Evolutionary conservation across 2,329 filamentous ascomycete species (phyloP).

Genomic region (Trichoderma pleuroti): DNA sequence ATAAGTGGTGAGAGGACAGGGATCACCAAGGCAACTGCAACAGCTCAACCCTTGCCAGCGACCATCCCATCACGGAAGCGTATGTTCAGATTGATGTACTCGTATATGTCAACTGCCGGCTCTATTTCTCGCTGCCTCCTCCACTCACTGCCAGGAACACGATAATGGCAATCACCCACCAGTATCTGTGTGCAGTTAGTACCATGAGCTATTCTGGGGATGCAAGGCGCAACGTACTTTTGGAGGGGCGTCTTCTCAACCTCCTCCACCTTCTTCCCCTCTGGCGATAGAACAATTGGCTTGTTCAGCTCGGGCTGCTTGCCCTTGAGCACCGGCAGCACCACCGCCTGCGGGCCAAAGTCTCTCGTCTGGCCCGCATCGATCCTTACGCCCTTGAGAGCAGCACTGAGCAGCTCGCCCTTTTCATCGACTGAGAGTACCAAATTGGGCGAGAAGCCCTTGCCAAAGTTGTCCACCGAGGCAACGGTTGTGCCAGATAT

Average conservation of each 20-base stretch:
- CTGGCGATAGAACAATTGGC: conserved; percentile 58
- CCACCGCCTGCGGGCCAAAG: conserved; percentile 58
- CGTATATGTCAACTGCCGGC: not conserved
- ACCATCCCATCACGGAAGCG: not conserved
- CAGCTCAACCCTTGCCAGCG: too few relatives aligned
- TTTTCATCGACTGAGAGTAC: conserved; percentile 47
- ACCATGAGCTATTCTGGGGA: conserved; percentile 7
- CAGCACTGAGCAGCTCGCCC: conserved; percentile 48
- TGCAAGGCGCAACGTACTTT: conserved; percentile 50
- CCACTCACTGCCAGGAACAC: conserved; percentile 52
- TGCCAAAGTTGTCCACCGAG: conserved; percentile 54
- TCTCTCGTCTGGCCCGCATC: conserved; percentile 63
- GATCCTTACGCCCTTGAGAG: conserved; percentile 53
- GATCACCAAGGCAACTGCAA: not conserved
- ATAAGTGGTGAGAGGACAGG: not conserved
- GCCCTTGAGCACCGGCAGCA: conserved; percentile 47
- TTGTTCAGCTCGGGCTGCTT: conserved; percentile 59
- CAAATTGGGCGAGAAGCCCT: conserved; percentile 58
- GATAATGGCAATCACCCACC: conserved; percentile 59
- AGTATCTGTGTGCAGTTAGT: conserved; percentile 53
- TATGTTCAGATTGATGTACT: not conserved
- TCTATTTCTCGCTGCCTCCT: conserved; percentile 49
- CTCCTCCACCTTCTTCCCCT: conserved; percentile 55
- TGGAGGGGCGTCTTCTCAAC: conserved; percentile 63
- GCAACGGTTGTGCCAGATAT: conserved; percentile 53